These are phyloP conservation scores for Sherardia arvensis DNA, from an alignment of 257 asterid species.

Conservation along the genomic window DNA sequence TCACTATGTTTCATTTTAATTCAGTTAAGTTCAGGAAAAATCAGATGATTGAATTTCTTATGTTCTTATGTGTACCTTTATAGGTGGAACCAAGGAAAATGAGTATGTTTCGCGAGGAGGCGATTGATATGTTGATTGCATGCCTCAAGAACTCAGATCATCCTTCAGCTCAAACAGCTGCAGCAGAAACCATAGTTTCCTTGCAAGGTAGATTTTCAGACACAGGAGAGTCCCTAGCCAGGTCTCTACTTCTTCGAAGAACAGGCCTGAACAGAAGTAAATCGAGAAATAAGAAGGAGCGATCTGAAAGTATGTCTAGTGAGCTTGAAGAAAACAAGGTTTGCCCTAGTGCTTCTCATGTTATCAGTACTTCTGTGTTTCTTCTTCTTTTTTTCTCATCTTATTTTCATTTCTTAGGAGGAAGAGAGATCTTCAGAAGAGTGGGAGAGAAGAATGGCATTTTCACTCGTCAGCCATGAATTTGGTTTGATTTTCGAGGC, in stretches of 20 bases:
- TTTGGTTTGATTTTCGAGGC: constrained; percentile 75
- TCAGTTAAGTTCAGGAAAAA: no score
- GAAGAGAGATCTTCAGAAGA: constrained; percentile 53
- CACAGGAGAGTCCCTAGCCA: constrained; percentile 61
- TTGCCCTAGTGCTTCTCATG: background rate
- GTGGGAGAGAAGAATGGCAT: constrained; percentile 74
- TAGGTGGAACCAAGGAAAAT: constrained; percentile 87
- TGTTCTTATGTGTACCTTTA: constrained; percentile 8
- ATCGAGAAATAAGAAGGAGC: constrained; percentile 41
- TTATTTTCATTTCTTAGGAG: constrained; percentile 27
- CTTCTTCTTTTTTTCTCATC: background rate
- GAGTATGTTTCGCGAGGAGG: constrained; percentile 89
- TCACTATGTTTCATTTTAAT: no score
- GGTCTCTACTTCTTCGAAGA: constrained; percentile 57
- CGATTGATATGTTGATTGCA: constrained; percentile 55
- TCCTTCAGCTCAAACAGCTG: constrained; percentile 51
- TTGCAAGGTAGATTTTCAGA: constrained; percentile 77
- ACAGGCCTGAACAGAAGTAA: constrained; percentile 45
- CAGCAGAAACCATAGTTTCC: constrained; percentile 61
- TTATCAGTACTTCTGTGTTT: background rate
- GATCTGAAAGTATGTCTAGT: constrained; percentile 24
- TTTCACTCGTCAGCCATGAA: constrained; percentile 67
- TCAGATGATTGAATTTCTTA: background rate
- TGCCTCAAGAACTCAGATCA: constrained; percentile 59
- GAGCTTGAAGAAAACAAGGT: constrained; percentile 46